phyloP scores from a whole-genome alignment of 129 eudicot genomes.

The Saussurea involucrata region DNA sequence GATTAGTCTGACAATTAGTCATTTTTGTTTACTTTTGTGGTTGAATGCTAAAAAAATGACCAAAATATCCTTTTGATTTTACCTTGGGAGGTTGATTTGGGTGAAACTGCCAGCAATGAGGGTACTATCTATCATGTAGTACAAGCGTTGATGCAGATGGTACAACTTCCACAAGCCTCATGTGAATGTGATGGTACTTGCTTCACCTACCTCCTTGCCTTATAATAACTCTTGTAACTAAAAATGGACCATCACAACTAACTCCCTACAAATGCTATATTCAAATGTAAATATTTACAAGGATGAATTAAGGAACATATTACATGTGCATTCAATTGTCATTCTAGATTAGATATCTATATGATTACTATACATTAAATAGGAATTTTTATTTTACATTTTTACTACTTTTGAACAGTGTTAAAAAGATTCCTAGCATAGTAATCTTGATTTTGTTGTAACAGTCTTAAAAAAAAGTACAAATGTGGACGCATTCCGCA shows the following conservation, averaged over 20 bases:
- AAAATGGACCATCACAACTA: slow-evolving; percentile 7
- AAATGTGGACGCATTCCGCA: neutral
- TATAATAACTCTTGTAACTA: slow-evolving; percentile 13
- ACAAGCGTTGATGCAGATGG: slow-evolving; percentile 22
- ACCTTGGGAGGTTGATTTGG: slow-evolving; percentile 1
- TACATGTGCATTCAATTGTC: neutral
- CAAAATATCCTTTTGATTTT: slow-evolving; percentile 6
- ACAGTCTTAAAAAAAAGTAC: no score
- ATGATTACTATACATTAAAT: neutral
- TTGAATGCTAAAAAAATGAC: neutral
- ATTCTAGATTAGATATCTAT: neutral
- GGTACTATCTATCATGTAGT: slow-evolving; percentile 20
- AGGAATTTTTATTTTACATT: neutral
- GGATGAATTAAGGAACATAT: neutral
- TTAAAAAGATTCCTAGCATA: neutral
- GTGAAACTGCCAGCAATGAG: slow-evolving; percentile 25
- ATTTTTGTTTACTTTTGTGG: no score
- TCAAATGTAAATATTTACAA: neutral
- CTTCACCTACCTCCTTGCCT: slow-evolving; percentile 13
- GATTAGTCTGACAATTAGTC: no score
- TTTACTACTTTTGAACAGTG: neutral
- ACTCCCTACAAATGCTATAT: neutral
- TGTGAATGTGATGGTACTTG: slow-evolving; percentile 25
- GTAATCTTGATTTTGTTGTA: neutral
- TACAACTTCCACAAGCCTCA: slow-evolving; percentile 18